These are phyloP conservation scores for Annulohypoxylon nitens DNA, from an alignment of 495 filamentous ascomycete genomes.

Conservation along the genomic window DNA sequence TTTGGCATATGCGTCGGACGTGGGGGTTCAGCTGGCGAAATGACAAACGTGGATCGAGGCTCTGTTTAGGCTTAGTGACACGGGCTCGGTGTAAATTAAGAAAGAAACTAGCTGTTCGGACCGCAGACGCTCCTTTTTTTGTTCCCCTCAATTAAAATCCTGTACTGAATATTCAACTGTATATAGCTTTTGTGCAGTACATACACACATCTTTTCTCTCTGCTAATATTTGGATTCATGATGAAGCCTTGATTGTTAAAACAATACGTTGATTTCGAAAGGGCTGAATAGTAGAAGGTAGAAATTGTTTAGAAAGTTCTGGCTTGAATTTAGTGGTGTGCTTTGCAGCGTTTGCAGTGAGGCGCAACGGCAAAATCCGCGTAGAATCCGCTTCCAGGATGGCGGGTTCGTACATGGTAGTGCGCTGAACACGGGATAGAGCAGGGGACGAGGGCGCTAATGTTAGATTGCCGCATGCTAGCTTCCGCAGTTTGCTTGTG, in stretches of 20 bases:
- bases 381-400: slow-evolving; percentile 14
- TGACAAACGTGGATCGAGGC: slow-evolving; percentile 9
- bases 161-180: slow-evolving; percentile 49
- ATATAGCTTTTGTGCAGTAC: slow-evolving; percentile 51
- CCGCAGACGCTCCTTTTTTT: slow-evolving; percentile 38
- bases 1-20: slow-evolving; percentile 29
- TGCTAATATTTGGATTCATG: neutral
- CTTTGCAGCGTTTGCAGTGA: slow-evolving; percentile 1
- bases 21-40: slow-evolving; percentile 27
- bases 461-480: slow-evolving; percentile 1
- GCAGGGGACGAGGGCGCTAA: neutral
- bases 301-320: slow-evolving; percentile 13
- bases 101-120: slow-evolving; percentile 32
- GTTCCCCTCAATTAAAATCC: slow-evolving; percentile 15
- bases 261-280: neutral
- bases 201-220: slow-evolving; percentile 32
- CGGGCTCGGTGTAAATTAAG: slow-evolving; percentile 23
- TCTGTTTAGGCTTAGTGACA: slow-evolving; percentile 27
- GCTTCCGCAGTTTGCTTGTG: slow-evolving; percentile 3
- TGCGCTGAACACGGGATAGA: neutral
- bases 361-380: slow-evolving; percentile 29
- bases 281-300: neutral
- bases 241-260: neutral
- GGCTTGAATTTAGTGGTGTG: slow-evolving; percentile 5
- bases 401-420: neutral